Percentiles rank a stretch among this genome's conserved stretches.
Evolutionary conservation across 2,329 filamentous ascomycete genomes (phyloP).

Genomic region (Pseudofabraea citricarpa): DNA sequence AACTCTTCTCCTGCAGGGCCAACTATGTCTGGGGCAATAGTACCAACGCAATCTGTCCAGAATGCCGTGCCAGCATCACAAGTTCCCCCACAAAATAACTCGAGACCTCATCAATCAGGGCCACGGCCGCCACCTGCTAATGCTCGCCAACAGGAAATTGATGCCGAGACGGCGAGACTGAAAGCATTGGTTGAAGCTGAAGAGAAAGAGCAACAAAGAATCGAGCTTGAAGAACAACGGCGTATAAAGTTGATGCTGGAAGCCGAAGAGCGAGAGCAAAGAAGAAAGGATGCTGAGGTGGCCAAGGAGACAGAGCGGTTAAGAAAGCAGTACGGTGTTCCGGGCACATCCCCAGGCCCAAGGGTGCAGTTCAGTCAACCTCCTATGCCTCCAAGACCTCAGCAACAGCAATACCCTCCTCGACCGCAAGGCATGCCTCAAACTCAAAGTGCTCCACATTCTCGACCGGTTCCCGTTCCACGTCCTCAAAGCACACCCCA

Average conservation of each 20-base stretch:
- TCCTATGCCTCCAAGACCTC: slow-evolving; percentile 11
- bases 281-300: slow-evolving; percentile 51
- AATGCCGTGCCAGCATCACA: slow-evolving; percentile 16
- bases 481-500: slow-evolving; percentile 22
- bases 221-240: slow-evolving; percentile 51
- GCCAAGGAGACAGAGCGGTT: slow-evolving; percentile 82
- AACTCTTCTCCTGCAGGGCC: slow-evolving; percentile 9
- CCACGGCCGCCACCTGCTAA: slow-evolving; percentile 20
- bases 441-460: slow-evolving; percentile 22
- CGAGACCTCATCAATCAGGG: slow-evolving; percentile 13
- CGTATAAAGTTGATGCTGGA: slow-evolving; percentile 63
- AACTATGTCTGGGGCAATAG: slow-evolving; percentile 22
- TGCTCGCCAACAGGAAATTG: slow-evolving; percentile 41
- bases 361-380: slow-evolving; percentile 10
- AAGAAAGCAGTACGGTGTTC: slow-evolving; percentile 56
- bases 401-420: slow-evolving; percentile 3
- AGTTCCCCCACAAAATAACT: slow-evolving; percentile 11
- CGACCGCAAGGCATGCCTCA: slow-evolving; percentile 12
- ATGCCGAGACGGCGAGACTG: slow-evolving; percentile 75
- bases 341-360: slow-evolving; percentile 3
- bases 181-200: slow-evolving; percentile 42
- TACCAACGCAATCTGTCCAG: slow-evolving; percentile 5
- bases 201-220: slow-evolving; percentile 44
- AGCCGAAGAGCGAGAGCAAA: slow-evolving; percentile 58
- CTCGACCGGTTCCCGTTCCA: slow-evolving; percentile 17